Percentiles rank a stretch among this genome's conserved stretches.
phyloP scores from a whole-genome alignment of 768 basidiomycete species.

The Rubroboletus pulcherrimus region DNA sequence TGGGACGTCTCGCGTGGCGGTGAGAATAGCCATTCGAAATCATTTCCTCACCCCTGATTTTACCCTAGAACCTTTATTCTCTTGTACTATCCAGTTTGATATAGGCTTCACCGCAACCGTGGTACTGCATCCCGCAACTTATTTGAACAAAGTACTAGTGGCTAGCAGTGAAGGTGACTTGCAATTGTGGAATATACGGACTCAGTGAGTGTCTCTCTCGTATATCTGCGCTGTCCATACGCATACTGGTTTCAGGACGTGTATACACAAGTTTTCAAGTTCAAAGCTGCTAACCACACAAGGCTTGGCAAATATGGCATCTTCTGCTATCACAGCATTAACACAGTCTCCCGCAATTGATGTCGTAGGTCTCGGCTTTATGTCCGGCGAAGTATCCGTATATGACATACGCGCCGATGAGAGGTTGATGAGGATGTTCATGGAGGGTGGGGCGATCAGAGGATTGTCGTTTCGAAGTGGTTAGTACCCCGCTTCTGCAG shows the following conservation, averaged over 20 bases:
- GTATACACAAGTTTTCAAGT: conserved; percentile 75
- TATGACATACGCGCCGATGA: conserved; percentile 92
- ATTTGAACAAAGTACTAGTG: conserved; percentile 92
- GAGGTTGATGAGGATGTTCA: conserved; percentile 80
- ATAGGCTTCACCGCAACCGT: conserved; percentile 79
- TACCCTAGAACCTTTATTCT: conserved; percentile 16
- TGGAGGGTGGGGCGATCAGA: conserved; percentile 80
- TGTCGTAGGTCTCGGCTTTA: conserved; percentile 89
- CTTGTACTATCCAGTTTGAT: conserved; percentile 74
- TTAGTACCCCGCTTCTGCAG: conserved; percentile 33
- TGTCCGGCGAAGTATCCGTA: conserved; percentile 82
- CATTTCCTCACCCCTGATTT: conserved; percentile 11
- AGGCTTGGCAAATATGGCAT: conserved; percentile 25
- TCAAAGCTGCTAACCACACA: conserved; percentile 47
- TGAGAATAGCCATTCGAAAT: conserved; percentile 27
- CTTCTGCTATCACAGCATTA: conserved; percentile 65
- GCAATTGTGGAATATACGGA: conserved; percentile 92
- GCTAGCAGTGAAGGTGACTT: conserved; percentile 76
- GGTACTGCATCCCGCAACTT: conserved; percentile 91
- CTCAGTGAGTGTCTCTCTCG: conserved; percentile 50
- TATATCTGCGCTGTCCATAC: not conserved
- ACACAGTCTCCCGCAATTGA: conserved; percentile 95
- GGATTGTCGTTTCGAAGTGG: conserved; percentile 85
- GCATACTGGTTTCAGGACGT: conserved; percentile 46
- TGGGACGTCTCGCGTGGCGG: conserved; percentile 72